A percentile compares a stretch with the other conserved stretches of the same genome.
Evolutionary conservation across 139 green algal species (phyloP).

Genomic region (Zygnema cylindricum): DNA sequence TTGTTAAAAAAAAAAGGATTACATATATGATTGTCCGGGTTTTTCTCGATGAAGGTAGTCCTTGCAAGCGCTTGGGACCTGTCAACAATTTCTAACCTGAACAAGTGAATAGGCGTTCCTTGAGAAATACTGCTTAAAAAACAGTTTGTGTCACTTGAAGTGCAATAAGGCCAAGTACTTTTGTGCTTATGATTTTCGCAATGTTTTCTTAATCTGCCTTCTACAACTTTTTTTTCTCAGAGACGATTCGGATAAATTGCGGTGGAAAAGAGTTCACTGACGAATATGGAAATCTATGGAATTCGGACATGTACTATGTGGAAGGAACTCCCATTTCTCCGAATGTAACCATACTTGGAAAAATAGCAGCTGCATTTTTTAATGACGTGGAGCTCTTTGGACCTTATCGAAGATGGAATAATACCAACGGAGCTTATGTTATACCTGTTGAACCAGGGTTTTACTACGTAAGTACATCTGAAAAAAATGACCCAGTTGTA

Average conservation of each 20-base stretch:
- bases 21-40: too few species aligned
- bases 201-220: too few species aligned
- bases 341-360: not conserved
- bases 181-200: too few species aligned
- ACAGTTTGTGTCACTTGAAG: too few species aligned
- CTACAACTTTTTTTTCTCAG: not conserved
- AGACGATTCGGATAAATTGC: conserved; percentile 8
- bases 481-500: too few species aligned
- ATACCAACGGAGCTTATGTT: not conserved
- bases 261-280: not conserved
- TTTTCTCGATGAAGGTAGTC: too few species aligned
- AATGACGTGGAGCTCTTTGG: not conserved
- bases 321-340: not conserved
- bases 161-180: too few species aligned
- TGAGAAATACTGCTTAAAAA: too few species aligned
- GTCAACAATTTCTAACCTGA: too few species aligned
- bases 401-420: not conserved
- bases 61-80: too few species aligned
- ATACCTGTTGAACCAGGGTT: not conserved
- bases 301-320: not conserved
- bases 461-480: not conserved
- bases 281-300: not conserved
- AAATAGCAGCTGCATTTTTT: not conserved
- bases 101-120: too few species aligned
- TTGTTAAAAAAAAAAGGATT: too few species aligned